Evolutionary conservation across 805 yeast genomes (phyloP), one percentile per base, ranked within the genome.

Genomic region (Lachancea dasiensis): DNA sequence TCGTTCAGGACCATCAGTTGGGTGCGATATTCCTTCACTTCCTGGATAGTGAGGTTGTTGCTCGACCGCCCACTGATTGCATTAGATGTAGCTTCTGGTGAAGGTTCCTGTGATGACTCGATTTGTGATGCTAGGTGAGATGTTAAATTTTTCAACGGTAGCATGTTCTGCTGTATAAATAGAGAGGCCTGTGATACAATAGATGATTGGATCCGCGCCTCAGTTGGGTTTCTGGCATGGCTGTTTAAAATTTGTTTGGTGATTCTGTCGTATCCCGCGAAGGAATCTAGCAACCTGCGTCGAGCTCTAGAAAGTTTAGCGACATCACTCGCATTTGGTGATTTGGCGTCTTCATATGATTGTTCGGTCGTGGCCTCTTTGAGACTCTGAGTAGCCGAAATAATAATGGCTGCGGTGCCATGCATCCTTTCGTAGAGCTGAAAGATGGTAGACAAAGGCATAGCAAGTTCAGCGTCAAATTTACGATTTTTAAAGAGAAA

Each of bases 1-100:
- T 89, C 97, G 43, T 81, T 81, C 52, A 86, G 61, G 8, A 90
- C 96, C 81, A 89, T 83, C 41, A 89, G 61, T 46, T 81, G 80
- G 47, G 86, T 90, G 31, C 92, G 62, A 19, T 69, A 61, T 34
- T 69, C 69, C 29, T 87, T 68, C 7, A 82, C 72, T 45, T 79
- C 72, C 35, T 73, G 69, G 4, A 79, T 69, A 2, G 60, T 52
- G 59, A 74, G 33, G 66, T 68, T 31, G 14, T 54, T 28, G 7
- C 18, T 56, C 18, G 49, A 43, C 18, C 43, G 20, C 23, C 53
- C 14, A 35, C 56, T 32, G 34, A 56, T 39, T 16, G 46, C 17
- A 11, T 32, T 39, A 10, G 15, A 10, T 36, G 48, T 36, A 5
- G 45, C 31, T 13, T 51, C 47, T 1, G 38, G 46, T 20, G 36